Evolutionary conservation across 805 yeast genomes (phyloP), one percentile per base, ranked within the genome.

Genomic region (Ogataea pignaliae): DNA sequence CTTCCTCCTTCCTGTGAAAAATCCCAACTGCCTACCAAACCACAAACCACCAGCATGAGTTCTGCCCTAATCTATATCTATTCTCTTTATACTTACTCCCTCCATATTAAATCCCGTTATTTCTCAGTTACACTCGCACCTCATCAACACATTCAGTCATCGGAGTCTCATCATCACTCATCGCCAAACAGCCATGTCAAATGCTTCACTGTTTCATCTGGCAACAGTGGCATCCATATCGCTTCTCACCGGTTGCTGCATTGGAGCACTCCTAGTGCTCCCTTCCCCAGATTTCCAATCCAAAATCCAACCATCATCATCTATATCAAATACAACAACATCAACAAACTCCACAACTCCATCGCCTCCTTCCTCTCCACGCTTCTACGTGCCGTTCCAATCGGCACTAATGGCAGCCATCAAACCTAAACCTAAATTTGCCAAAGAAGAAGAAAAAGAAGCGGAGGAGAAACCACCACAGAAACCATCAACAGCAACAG

Each of bases 201-300:
- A 31, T 38, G 40, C 39, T 26, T 45, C 52, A 6, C 26, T 39
- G 2, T 10, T 37, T 4, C 56, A 54, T 38, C 31, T 54, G 14
- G 45, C 49, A 2, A 41, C 57, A 2, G 48, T 61, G 2, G 59
- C 57, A 1, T 46, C 58, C 9, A 40, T 59, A n/a, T 59, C 64
- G 12, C 40, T 61, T 14, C 42, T 60, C 17, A 54, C 65, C 0
- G 66, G 66, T 7, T 57, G 61, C 30, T 60, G 62, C 35, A 43
- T 60, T 3, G 65, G 65, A 2, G 57, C 60, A 3, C 37, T 60
- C 12, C 18, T 59, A 29, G 42, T 54, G 7, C 56, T 56, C 13
- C 14, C 36, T 3, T 32, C 46, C 9, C 18, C 52, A 4, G 39
- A 43, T 9, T 43, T 50, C 13, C 44, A 21, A 18, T 40, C 44